Base-by-base conservation (phyloP, 805 yeast genomes). In the Tetrapisispora namnaoensis region DNA sequence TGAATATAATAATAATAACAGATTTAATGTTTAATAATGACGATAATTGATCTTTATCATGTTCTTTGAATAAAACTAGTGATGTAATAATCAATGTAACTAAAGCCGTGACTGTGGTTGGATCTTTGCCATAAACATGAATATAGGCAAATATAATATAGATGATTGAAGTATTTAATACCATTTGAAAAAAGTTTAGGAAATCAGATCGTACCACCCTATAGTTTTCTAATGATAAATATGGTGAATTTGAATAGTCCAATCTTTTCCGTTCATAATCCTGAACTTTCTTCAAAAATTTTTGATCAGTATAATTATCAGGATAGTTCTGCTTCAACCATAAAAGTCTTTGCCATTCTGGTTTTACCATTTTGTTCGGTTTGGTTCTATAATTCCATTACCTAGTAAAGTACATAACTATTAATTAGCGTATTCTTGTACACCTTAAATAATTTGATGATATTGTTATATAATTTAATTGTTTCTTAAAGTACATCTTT, bases 301-400 rank as follows among this genome's bases (percentile, higher is more conserved):
- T 76, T 2, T 70, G 67, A 61, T 89, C 95, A 1, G 95, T 91
- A 67, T 86, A 87, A 65, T 90, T 93, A 63, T 91, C 99, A 0
- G 95, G 95, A 60, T 81, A 90, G 14, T 84, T 84, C 62, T 90
- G 96, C 49, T 77, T 75, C 34, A 84, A 76, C 83, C 95, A 93
- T 13, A 91, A 74, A 37, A 89, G 76, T 59, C 93, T 85, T 58
- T 83, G 76, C 98, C 98, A 90, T 21, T 80, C 79, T 36, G 32
- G 38, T 36, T 62, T 56, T 45, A 24, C 49, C 55, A 52, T 51
- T 4, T 4, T 32, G 7, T 16, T 27, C 11, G n/a, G 21, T 17
- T n/a, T 27, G 27, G 9, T n/a, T 36, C 7, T 10, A 3, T 32
- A 13, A 6, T 6, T 32, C 3, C 4, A 13, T 32, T 14, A 32